Percentiles rank a stretch among this genome's conserved stretches.
These are phyloP conservation scores for Mortierella sp. DNA, from an alignment of 371 early-diverging fungal genomes.

Conservation along the genomic window DNA sequence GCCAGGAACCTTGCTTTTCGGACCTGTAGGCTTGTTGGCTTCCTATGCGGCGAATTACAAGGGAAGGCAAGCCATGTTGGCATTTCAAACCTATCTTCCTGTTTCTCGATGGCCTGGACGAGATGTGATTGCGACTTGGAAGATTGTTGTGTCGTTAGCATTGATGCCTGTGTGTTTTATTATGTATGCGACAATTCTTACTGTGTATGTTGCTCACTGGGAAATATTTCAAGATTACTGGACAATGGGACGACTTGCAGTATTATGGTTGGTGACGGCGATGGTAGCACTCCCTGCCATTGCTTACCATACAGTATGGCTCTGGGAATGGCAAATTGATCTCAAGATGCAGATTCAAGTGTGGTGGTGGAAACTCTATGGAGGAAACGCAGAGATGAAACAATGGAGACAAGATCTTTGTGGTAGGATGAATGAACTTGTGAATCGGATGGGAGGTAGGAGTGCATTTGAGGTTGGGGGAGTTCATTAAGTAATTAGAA, in stretches of 20 bases:
- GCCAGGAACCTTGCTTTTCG: conserved; percentile 57
- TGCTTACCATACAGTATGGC: conserved; percentile 52
- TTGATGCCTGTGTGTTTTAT: conserved; percentile 53
- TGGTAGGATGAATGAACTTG: conserved; percentile 28
- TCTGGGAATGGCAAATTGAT: conserved; percentile 58
- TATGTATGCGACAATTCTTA: conserved; percentile 34
- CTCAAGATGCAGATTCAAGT: conserved; percentile 50
- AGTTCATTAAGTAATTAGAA: conserved; percentile 2
- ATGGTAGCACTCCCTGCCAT: conserved; percentile 40
- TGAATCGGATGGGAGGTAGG: conserved; percentile 39
- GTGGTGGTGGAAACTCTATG: conserved; percentile 56
- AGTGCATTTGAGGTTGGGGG: conserved; percentile 33
- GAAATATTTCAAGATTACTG: conserved; percentile 16
- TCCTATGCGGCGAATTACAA: conserved; percentile 55
- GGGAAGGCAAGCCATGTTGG: conserved; percentile 58
- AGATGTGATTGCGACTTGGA: conserved; percentile 61
- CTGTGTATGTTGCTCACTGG: conserved; percentile 29
- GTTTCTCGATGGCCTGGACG: conserved; percentile 61
- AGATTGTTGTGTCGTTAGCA: conserved; percentile 54
- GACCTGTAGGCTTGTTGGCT: conserved; percentile 54
- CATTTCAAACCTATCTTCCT: conserved; percentile 57
- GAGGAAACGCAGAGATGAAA: conserved; percentile 52
- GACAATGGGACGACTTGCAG: conserved; percentile 23
- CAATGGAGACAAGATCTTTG: conserved; percentile 50
- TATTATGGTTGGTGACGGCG: conserved; percentile 30